Conservation (phyloP, 2,329 filamentous ascomycete genomes). For the Penicillium griseofulvum region DNA sequence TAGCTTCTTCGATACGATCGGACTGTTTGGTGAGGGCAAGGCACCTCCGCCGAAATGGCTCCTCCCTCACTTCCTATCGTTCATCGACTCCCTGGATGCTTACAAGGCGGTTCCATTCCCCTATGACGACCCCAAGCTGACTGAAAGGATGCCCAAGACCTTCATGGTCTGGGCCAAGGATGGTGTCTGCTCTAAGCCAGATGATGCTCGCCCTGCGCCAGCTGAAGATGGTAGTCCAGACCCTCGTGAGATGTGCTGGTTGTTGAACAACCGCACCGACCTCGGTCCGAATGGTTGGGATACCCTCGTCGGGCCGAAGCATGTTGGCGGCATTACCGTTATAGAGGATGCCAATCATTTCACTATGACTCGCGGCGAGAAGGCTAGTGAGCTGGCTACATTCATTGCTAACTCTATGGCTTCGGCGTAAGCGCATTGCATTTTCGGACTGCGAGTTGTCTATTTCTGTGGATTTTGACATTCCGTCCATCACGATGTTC, state of each 20-base stretch:
- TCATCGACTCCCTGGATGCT: slow-evolving; percentile 48
- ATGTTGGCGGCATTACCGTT: slow-evolving; percentile 34
- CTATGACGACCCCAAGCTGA: slow-evolving; percentile 26
- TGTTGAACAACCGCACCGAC: slow-evolving; percentile 49
- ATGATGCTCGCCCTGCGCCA: slow-evolving; percentile 41
- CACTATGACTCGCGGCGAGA: slow-evolving; percentile 32
- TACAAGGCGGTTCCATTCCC: slow-evolving; percentile 41
- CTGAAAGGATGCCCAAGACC: slow-evolving; percentile 42
- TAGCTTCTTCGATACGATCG: slow-evolving; percentile 49
- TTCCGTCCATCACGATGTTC: not conserved
- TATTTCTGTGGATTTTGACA: not conserved
- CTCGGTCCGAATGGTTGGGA: slow-evolving; percentile 51
- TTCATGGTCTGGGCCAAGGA: slow-evolving; percentile 50
- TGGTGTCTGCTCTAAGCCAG: slow-evolving; percentile 46
- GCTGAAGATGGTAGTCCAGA: slow-evolving; percentile 41
- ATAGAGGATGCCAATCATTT: slow-evolving; percentile 39
- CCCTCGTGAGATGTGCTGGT: slow-evolving; percentile 50
- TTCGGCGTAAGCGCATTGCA: slow-evolving; percentile 12
- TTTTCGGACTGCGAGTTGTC: not conserved
- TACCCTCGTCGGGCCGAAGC: slow-evolving; percentile 41
- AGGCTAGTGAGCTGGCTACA: slow-evolving; percentile 29
- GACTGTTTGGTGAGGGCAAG: slow-evolving; percentile 48
- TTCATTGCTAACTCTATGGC: slow-evolving; percentile 31
- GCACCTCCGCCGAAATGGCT: slow-evolving; percentile 49
- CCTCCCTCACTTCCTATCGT: slow-evolving; percentile 52